These are phyloP conservation scores for Aspergillus homomorphus DNA, from an alignment of 495 filamentous ascomycete genomes.

Conservation along the genomic window DNA sequence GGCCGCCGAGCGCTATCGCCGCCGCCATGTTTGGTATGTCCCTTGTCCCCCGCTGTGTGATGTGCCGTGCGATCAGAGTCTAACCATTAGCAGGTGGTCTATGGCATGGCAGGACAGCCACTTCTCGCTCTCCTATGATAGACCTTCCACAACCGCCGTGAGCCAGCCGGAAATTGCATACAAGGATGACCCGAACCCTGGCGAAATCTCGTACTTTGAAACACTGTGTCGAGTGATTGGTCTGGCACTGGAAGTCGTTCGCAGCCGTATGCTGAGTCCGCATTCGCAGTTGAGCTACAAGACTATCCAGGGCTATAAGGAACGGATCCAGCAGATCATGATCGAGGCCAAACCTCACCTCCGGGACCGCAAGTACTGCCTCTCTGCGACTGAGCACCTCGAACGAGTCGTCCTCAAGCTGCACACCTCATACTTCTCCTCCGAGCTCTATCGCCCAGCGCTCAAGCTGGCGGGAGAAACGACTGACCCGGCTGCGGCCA, in stretches of 20 bases:
- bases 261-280: slow-evolving; percentile 48
- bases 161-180: slow-evolving; percentile 49
- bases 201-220: slow-evolving; percentile 49
- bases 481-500: slow-evolving; percentile 34
- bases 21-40: slow-evolving; percentile 44
- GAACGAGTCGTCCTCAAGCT: slow-evolving; percentile 56
- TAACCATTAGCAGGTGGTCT: slow-evolving; percentile 45
- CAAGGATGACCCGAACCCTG: slow-evolving; percentile 35
- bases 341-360: slow-evolving; percentile 50
- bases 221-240: slow-evolving; percentile 53
- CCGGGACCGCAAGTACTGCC: slow-evolving; percentile 47
- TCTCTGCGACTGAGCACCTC: slow-evolving; percentile 47
- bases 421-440: slow-evolving; percentile 56
- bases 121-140: slow-evolving; percentile 58
- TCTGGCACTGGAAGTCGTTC: slow-evolving; percentile 54
- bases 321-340: slow-evolving; percentile 51
- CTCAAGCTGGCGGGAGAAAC: slow-evolving; percentile 40
- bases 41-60: background rate
- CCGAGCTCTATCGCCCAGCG: slow-evolving; percentile 58
- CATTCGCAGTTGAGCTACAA: slow-evolving; percentile 41
- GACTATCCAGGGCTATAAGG: slow-evolving; percentile 49
- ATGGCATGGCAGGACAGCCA: slow-evolving; percentile 63
- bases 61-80: background rate
- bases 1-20: slow-evolving; percentile 35
- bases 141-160: slow-evolving; percentile 51